Conservation (phyloP, 116 monocot species). For the Iris pallida region DNA sequence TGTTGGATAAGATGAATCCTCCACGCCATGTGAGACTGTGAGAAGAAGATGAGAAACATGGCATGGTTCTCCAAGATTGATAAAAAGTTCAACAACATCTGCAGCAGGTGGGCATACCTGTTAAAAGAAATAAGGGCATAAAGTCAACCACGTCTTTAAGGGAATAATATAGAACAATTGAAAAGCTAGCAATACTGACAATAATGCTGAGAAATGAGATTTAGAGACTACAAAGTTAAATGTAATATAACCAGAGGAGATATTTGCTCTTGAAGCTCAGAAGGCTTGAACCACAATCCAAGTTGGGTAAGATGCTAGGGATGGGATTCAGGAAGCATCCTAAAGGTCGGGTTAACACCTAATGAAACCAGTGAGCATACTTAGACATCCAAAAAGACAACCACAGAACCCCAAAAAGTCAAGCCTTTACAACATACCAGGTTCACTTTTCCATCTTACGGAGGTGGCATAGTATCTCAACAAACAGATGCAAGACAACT, state of each 20-base stretch:
- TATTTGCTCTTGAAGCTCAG: conserved; percentile 89
- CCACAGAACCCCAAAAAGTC: too few species aligned
- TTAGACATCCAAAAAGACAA: too few species aligned
- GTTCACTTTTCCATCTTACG: too few species aligned
- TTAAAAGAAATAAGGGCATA: conserved; percentile 16
- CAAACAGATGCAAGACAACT: too few species aligned
- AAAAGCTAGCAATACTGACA: too few species aligned
- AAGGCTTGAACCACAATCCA: conserved; percentile 65
- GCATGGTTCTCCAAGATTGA: conserved; percentile 91
- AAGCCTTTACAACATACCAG: too few species aligned
- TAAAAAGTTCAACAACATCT: conserved; percentile 93
- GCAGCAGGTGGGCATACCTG: conserved; percentile 89
- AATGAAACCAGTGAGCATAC: conserved; percentile 1
- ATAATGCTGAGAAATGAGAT: not conserved
- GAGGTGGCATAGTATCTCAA: too few species aligned
- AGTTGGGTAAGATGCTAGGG: conserved; percentile 37
- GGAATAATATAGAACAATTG: not conserved
- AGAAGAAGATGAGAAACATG: conserved; percentile 95
- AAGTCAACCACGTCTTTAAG: conserved; percentile 5
- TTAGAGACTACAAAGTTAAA: too few species aligned
- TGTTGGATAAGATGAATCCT: too few species aligned
- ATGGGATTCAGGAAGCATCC: conserved; percentile 88
- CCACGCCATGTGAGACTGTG: too few species aligned
- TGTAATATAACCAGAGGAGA: conserved; percentile 63
- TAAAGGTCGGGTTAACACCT: conserved; percentile 80